These are phyloP conservation scores for Tephrocybe sp. DNA, from an alignment of 768 basidiomycete species.

Conservation along the genomic window DNA sequence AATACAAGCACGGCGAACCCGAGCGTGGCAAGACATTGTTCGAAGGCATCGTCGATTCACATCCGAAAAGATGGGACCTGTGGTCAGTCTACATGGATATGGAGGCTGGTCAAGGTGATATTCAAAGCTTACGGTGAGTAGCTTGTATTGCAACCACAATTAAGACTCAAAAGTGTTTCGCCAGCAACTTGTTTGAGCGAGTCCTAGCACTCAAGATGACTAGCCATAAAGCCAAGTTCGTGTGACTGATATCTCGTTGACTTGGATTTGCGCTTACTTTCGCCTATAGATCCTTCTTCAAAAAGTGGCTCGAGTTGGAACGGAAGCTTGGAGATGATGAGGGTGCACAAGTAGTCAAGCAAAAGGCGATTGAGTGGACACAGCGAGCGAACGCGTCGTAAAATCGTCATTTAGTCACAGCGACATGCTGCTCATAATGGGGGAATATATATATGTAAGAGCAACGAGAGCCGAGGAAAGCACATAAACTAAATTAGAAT, in stretches of 20 bases:
- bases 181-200: slow-evolving; percentile 84
- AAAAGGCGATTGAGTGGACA: slow-evolving; percentile 91
- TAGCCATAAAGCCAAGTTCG: slow-evolving; percentile 92
- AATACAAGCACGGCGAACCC: slow-evolving; percentile 91
- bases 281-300: slow-evolving; percentile 80
- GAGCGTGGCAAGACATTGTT: slow-evolving; percentile 96
- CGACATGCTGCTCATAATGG: slow-evolving; percentile 29
- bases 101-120: slow-evolving; percentile 80
- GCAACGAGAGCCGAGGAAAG: slow-evolving; percentile 28
- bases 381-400: slow-evolving; percentile 53
- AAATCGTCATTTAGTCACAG: slow-evolving; percentile 24
- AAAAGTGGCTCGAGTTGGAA: slow-evolving; percentile 95
- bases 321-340: slow-evolving; percentile 84
- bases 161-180: slow-evolving; percentile 4
- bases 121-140: slow-evolving; percentile 72
- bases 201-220: slow-evolving; percentile 86
- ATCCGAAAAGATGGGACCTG: slow-evolving; percentile 92
- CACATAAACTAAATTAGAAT: slow-evolving; percentile 31
- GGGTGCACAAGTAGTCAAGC: slow-evolving; percentile 78
- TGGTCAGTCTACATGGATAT: slow-evolving; percentile 98
- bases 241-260: slow-evolving; percentile 15
- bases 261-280: slow-evolving; percentile 7
- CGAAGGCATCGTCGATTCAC: slow-evolving; percentile 94
- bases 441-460: slow-evolving; percentile 34
- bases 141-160: neutral